Base-by-base conservation (phyloP, 1,139 yeast species). In the Saccharomyces hybrid region DNA sequence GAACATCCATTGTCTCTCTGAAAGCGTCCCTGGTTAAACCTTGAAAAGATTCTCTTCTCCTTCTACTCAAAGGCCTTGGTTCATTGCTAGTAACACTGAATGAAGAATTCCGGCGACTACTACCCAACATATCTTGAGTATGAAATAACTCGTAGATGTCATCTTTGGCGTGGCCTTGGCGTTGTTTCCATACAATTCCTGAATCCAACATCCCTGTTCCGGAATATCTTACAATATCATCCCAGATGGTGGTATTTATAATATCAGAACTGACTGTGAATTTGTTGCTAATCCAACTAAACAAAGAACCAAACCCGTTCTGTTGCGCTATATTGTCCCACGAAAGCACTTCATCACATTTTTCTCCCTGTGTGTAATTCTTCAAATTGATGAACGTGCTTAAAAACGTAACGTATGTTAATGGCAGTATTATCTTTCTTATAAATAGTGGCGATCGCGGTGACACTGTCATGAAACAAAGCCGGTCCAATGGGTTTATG, bases 401-500 rank as follows among this genome's bases (percentile, higher is more conserved):
- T 29, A 63, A 60, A 52, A 60, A 65, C 42, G 57, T 57, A 27
- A 62, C 57, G 49, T 57, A 65, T 1, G 58, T 55, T 56, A 55
- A 53, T 6, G 69, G 64, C 19, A 66, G 48, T 48, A 60, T 58
- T 6, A 65, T 55, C 52, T 64, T 65, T 47, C 65, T 57, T 3
- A 65, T 61, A 49, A 62, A 58, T 3, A 65, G 48, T 2, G 66
- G 64, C 11, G 59, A 52, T 12, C 60, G 50, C 2, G 61, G 62
- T 3, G 63, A 60, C 9, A 57, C 57, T 0, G 63, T 58, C 12
- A 64, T 49, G 52, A 65, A 63, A 52, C 69, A 64, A 24, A 64
- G 54, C 31, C 59, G 58, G 54, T 67, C 67, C 51, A 63, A 53
- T 5, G 69, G 69, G 48, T 66, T 66, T 8, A 65, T 60, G 11